Conservation (phyloP, 2,329 filamentous ascomycete genomes). For the Sclerotinia glacialis region DNA sequence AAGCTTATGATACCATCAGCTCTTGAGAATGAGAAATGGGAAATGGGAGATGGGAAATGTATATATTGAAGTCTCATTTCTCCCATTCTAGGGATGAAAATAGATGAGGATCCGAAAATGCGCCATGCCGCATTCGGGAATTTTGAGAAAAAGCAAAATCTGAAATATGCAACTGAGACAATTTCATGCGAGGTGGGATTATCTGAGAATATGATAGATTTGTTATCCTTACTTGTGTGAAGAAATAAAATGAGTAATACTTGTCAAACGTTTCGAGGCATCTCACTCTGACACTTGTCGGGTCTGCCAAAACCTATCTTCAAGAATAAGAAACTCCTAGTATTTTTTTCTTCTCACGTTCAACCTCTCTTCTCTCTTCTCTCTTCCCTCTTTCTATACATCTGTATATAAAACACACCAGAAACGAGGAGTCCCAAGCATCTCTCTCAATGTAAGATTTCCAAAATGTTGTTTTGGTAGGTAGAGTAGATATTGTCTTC, state of each 20-base stretch:
- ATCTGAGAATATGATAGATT: neutral
- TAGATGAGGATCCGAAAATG: neutral
- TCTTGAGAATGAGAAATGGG: neutral
- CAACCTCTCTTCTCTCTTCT: neutral
- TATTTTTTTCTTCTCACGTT: neutral
- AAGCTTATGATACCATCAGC: neutral
- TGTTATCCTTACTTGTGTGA: neutral
- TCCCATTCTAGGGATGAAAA: neutral
- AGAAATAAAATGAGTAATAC: neutral
- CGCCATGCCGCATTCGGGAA: constrained; percentile 3
- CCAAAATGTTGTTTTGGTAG: no score
- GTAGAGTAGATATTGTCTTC: no score
- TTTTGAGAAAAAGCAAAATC: neutral
- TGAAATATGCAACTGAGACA: constrained; percentile 17
- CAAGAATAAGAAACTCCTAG: neutral
- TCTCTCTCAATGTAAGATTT: neutral
- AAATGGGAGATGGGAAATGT: neutral
- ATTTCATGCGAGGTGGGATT: neutral
- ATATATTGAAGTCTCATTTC: neutral
- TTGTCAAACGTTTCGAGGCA: neutral
- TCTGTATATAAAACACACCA: neutral
- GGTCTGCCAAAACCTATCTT: neutral
- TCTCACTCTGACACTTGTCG: neutral
- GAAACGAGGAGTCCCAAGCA: neutral
- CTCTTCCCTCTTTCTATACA: neutral